Evolutionary conservation across 2,329 filamentous ascomycete species (phyloP).

Genomic region (Orbilia quercus): DNA sequence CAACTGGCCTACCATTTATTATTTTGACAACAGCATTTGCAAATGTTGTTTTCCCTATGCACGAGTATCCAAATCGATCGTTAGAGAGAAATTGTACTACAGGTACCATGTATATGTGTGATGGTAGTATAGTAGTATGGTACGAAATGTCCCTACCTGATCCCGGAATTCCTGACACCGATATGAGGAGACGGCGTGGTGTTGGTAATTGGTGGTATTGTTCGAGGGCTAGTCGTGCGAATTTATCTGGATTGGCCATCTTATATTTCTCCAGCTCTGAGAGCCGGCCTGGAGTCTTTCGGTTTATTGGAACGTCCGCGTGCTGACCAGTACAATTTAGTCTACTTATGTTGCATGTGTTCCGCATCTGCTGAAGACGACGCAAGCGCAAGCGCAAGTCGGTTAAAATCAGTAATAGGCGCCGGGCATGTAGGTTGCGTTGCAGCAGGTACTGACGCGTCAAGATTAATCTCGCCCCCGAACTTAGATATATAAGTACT

Average conservation of each 20-base stretch:
- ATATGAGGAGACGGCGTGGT: conserved; percentile 34
- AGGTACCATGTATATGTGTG: background rate
- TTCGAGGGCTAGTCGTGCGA: conserved; percentile 28
- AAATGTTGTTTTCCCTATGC: conserved; percentile 51
- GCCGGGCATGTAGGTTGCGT: too few species aligned
- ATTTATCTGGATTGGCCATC: conserved; percentile 12
- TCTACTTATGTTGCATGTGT: too few species aligned
- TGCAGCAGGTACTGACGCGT: too few species aligned
- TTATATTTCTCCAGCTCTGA: background rate
- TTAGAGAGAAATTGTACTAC: background rate
- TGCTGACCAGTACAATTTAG: too few species aligned
- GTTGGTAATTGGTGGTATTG: conserved; percentile 4
- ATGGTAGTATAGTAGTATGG: too few species aligned
- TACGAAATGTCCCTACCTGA: conserved; percentile 40
- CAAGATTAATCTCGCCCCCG: too few species aligned
- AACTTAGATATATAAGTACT: too few species aligned
- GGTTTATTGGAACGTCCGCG: too few species aligned
- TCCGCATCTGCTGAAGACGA: too few species aligned
- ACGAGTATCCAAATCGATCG: background rate
- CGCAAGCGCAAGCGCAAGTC: too few species aligned
- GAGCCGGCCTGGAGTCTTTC: too few species aligned
- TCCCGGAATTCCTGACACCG: conserved; percentile 49
- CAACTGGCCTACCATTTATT: conserved; percentile 24
- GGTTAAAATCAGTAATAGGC: too few species aligned
- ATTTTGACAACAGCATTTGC: conserved; percentile 35